Conservation (phyloP, 805 yeast genomes). For the Starmerella scarabaei region DNA sequence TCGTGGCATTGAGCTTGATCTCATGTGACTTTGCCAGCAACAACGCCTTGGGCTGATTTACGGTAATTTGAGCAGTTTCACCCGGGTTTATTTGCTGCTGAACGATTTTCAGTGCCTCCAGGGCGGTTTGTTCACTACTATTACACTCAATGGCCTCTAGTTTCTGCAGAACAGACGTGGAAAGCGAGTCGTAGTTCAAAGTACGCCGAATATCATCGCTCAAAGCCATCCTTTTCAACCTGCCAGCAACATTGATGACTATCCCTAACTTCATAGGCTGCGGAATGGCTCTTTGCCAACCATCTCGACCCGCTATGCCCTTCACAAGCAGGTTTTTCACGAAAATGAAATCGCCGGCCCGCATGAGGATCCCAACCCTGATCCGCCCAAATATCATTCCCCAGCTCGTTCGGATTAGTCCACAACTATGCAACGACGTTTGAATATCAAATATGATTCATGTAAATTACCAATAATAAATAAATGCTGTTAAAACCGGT, state of each 20-base stretch:
- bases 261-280: slow-evolving; percentile 56
- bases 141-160: slow-evolving; percentile 33
- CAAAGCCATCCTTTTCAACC: slow-evolving; percentile 44
- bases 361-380: no score
- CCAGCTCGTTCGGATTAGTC: no score
- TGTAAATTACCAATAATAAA: neutral
- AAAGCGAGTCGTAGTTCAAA: slow-evolving; percentile 75
- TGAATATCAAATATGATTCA: neutral
- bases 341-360: slow-evolving; percentile 30
- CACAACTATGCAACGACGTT: neutral
- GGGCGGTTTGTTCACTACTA: slow-evolving; percentile 35
- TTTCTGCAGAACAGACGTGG: slow-evolving; percentile 46
- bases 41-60: slow-evolving; percentile 42
- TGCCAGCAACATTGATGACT: slow-evolving; percentile 51
- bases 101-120: slow-evolving; percentile 34
- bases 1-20: slow-evolving; percentile 27
- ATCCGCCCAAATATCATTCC: neutral
- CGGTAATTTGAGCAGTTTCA: slow-evolving; percentile 30
- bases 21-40: slow-evolving; percentile 43
- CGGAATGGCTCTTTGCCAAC: slow-evolving; percentile 52
- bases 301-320: slow-evolving; percentile 59
- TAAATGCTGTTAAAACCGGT: slow-evolving; percentile 43
- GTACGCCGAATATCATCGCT: slow-evolving; percentile 73
- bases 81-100: slow-evolving; percentile 36
- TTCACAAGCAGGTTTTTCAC: slow-evolving; percentile 47